Conservation (phyloP, 176 grass and related monocot genomes). For the Oryza australiensis region DNA sequence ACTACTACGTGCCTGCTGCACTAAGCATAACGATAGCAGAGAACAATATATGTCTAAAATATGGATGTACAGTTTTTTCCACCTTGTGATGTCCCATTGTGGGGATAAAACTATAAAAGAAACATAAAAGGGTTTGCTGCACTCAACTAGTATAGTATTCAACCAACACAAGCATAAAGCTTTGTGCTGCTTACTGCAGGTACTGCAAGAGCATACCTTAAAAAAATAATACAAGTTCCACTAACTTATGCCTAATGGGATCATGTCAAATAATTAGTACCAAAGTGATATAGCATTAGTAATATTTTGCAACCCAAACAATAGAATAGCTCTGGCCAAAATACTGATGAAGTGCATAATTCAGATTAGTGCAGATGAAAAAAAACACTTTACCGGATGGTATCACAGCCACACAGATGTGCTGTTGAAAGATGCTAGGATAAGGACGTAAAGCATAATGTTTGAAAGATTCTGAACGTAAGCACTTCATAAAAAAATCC, state of each 20-base stretch:
- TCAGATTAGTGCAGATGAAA: conserved; percentile 25
- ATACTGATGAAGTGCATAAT: not conserved
- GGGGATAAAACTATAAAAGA: conserved; percentile 10
- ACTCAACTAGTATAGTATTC: conserved; percentile 12
- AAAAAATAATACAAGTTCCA: not conserved
- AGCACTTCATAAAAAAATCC: conserved; percentile 22
- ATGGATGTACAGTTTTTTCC: not conserved
- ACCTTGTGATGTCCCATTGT: conserved; percentile 37
- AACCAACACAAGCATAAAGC: conserved; percentile 3
- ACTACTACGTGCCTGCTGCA: conserved; percentile 18
- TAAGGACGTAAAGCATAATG: conserved; percentile 27
- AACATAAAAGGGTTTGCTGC: conserved; percentile 11
- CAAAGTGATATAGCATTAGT: conserved; percentile 9
- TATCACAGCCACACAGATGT: conserved; percentile 30
- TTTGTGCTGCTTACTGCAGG: not conserved
- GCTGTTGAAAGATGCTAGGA: conserved; percentile 23
- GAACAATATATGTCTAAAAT: conserved; percentile 22
- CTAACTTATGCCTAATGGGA: conserved; percentile 28
- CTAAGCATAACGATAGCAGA: not conserved
- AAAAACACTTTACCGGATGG: conserved; percentile 25
- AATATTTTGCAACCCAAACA: not conserved
- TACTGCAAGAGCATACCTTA: conserved; percentile 15
- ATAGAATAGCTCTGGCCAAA: not conserved
- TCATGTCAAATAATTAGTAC: conserved; percentile 35
- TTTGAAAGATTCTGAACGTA: conserved; percentile 37